Conservation (phyloP, 202 grass and related monocot genomes). For the Setaria italica region DNA sequence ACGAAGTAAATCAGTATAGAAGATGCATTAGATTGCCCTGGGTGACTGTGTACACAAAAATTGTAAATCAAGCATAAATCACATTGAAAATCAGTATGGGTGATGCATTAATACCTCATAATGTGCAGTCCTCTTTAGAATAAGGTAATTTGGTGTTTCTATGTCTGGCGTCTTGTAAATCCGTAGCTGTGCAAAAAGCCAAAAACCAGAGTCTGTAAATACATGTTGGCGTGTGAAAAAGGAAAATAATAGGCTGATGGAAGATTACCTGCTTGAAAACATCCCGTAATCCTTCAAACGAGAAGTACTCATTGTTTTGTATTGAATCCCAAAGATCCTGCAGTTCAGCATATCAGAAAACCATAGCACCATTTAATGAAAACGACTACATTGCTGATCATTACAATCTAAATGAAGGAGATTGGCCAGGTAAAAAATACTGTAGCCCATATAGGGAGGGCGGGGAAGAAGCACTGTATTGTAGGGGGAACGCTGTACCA, state of each 20-base stretch:
- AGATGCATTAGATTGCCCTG: background rate
- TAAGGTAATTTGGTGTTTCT: constrained; percentile 87
- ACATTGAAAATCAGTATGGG: background rate
- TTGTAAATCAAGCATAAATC: background rate
- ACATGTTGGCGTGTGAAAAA: constrained; percentile 3
- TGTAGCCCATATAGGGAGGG: background rate
- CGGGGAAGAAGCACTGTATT: background rate
- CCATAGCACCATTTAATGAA: constrained; percentile 28
- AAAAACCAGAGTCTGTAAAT: constrained; percentile 24
- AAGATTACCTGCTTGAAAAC: constrained; percentile 79
- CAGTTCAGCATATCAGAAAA: constrained; percentile 16
- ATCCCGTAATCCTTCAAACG: constrained; percentile 75
- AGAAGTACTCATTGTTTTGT: constrained; percentile 79
- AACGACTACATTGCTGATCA: constrained; percentile 25
- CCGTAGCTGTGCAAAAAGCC: constrained; percentile 63
- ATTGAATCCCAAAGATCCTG: constrained; percentile 98
- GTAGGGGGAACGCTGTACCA: background rate
- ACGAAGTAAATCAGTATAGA: background rate
- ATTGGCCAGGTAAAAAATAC: background rate
- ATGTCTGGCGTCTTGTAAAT: constrained; percentile 93
- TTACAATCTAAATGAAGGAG: constrained; percentile 1
- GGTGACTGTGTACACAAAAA: background rate
- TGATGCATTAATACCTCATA: constrained; percentile 62
- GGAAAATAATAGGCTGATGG: constrained; percentile 16
- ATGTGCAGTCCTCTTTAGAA: constrained; percentile 79